Evolutionary conservation across 495 filamentous ascomycete genomes (phyloP).

Genomic region (Amphirosellinia nigrospora): DNA sequence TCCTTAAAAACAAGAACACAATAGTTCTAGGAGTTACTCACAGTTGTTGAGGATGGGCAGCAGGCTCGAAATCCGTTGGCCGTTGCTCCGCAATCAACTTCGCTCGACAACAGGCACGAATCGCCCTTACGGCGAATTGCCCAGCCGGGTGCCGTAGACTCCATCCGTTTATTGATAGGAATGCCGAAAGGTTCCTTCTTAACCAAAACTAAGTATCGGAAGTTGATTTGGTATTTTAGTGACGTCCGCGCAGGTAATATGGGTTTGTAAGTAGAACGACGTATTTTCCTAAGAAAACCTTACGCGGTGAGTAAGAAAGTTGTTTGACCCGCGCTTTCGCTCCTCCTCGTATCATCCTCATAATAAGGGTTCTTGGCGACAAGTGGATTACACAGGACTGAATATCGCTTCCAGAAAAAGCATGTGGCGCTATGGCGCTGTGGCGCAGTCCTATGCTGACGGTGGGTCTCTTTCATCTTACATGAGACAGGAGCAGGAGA

Average conservation of each 20-base stretch:
- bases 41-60: constrained; percentile 28
- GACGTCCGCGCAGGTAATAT: background rate
- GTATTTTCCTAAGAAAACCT: background rate
- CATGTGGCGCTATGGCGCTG: no score
- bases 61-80: constrained; percentile 23
- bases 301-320: background rate
- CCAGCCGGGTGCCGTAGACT: constrained; percentile 26
- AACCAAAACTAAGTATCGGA: background rate
- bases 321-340: background rate
- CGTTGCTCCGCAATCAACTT: constrained; percentile 30
- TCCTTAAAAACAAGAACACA: background rate
- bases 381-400: background rate
- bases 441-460: background rate
- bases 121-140: constrained; percentile 29
- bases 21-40: background rate
- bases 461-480: background rate
- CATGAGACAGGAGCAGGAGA: no score
- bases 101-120: constrained; percentile 14
- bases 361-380: background rate
- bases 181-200: background rate
- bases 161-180: background rate
- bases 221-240: background rate
- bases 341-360: background rate
- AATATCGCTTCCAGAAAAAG: background rate
- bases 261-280: background rate